Conservation (phyloP, 139 green algal genomes). For the Tetraselmis striata region DNA sequence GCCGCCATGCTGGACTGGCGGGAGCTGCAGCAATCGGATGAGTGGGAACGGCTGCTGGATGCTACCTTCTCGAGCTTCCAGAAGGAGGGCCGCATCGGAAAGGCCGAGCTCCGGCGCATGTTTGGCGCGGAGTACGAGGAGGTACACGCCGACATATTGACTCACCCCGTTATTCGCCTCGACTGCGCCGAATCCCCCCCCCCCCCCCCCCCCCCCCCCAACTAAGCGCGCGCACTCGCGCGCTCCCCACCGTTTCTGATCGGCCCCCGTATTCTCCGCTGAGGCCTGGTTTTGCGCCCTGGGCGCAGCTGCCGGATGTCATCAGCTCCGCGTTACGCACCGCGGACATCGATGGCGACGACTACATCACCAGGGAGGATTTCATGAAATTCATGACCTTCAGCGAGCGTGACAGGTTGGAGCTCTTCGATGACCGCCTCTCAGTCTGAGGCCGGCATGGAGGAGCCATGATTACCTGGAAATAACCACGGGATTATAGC, state of each 20-base stretch:
- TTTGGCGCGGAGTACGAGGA: not conserved
- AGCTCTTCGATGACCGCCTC: not conserved
- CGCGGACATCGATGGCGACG: not conserved
- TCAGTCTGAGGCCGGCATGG: too few species aligned
- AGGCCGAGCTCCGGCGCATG: not conserved
- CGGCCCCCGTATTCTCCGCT: too few species aligned
- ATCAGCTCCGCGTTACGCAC: not conserved
- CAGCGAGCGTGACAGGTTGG: not conserved
- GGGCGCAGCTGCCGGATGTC: not conserved
- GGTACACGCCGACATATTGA: not conserved
- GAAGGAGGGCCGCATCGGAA: not conserved
- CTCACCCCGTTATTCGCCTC: too few species aligned
- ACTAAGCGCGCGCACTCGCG: too few species aligned
- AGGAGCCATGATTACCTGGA: too few species aligned
- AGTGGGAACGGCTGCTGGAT: not conserved
- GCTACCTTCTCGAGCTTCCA: not conserved
- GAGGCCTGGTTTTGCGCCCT: not conserved
- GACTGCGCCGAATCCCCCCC: too few species aligned
- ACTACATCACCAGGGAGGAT: not conserved
- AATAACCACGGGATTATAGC: too few species aligned
- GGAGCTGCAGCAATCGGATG: constrained; percentile 23
- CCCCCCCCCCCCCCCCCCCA: too few species aligned
- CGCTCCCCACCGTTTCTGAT: too few species aligned
- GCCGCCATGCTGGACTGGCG: constrained; percentile 69
- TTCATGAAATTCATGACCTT: not conserved